Evolutionary conservation across 768 basidiomycete genomes (phyloP), one percentile per base, ranked within the genome.

Genomic region (Clitopilus hobsonii): DNA sequence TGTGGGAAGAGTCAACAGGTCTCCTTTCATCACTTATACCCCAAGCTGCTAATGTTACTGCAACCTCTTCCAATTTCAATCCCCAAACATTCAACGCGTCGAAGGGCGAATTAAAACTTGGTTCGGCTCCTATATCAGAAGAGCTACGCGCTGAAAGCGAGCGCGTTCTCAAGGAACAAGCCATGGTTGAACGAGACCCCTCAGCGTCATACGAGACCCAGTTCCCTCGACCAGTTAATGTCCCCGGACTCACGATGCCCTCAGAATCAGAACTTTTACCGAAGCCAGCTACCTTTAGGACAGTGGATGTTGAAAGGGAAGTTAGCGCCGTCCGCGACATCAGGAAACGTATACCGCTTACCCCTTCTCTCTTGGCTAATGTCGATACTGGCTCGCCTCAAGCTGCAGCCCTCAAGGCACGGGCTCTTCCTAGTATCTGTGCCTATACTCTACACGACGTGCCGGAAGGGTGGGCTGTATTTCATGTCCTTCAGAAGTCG

Each of bases 391-490:
- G 78, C 60, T 82, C 82, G 22, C 69, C 82, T 27, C 89, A 88
- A 67, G 84, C 78, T 7, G 71, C 73, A 52, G 68, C 81, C 27
- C 65, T 77, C n/a, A 74, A 82, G 54, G 78, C 85, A 1, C 78
- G 84, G 13, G 88, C 87, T 38, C 71, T 96, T 54, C 96, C 96
- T 2, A 98, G 95, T 61, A 86, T 98, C 53, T 97, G 96, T 61
- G 86, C 92, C 5, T 98, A 97, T 65, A 98, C 97, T 3, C 65
- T 99, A 38, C 95, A 97, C 67, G 94, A 98, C 63, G 85, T 90
- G 1, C 86, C 87, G n/a, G 96, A 98, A 73, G 91, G 93, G 96
- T 97, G 65, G 63, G 88, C 49, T 32, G 27, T 5, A 6, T 10
- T 54, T 24, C 13, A 20, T 18, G 45, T 36, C 29, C 28, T 14